phyloP scores from a whole-genome alignment of 257 asterid species.

The Striga asiatica region DNA sequence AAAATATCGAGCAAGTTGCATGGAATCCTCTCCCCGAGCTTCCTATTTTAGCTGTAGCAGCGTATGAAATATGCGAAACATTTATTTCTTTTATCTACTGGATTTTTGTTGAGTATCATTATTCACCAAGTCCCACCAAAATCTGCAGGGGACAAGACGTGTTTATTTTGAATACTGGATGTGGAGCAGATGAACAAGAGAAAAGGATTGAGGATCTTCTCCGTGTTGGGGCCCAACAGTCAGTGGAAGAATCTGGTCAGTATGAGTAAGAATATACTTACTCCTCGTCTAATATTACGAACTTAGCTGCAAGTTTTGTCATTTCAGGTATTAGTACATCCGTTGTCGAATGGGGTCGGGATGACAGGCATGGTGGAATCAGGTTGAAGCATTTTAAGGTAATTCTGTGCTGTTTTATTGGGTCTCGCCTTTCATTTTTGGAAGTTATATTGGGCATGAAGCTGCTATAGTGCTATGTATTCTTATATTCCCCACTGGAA shows the following conservation, averaged over 20 bases:
- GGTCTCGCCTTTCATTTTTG: not conserved
- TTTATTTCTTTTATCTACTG: constrained; percentile 7
- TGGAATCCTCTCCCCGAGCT: constrained; percentile 85
- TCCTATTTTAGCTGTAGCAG: constrained; percentile 75
- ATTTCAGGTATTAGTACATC: constrained; percentile 44
- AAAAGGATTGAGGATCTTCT: constrained; percentile 55
- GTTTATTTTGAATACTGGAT: constrained; percentile 44
- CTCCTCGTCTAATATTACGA: not conserved
- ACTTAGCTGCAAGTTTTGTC: constrained; percentile 8
- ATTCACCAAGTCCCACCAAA: constrained; percentile 5
- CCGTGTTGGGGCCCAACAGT: constrained; percentile 31
- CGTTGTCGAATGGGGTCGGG: constrained; percentile 54
- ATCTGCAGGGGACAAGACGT: constrained; percentile 72
- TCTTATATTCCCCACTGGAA: too few species aligned
- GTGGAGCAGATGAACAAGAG: constrained; percentile 69
- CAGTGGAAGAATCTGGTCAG: constrained; percentile 55
- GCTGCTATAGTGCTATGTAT: too few species aligned
- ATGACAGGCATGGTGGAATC: constrained; percentile 61
- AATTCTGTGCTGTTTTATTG: constrained; percentile 5
- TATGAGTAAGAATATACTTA: constrained; percentile 4
- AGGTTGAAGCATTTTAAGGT: constrained; percentile 93
- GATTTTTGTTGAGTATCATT: too few species aligned
- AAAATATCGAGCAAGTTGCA: constrained; percentile 54
- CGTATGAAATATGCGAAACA: constrained; percentile 35
- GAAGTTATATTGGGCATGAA: too few species aligned